Conservation (phyloP, 148 eudicot genomes). For the Vaccinium vitisidaea region DNA sequence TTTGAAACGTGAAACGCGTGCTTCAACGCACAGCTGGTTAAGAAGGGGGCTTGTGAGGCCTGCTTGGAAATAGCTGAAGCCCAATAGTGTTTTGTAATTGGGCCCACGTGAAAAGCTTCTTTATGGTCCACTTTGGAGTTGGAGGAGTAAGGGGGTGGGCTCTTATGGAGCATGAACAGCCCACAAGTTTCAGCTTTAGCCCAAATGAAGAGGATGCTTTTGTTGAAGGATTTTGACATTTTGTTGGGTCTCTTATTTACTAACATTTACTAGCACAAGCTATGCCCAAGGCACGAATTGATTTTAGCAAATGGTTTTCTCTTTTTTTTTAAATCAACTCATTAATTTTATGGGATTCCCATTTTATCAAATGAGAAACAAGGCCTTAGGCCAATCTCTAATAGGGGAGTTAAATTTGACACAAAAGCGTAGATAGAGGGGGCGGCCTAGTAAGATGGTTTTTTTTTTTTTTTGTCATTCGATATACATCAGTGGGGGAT, state of each 20-base stretch:
- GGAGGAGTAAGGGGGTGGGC: too few relatives aligned
- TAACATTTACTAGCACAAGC: background rate
- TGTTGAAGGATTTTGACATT: background rate
- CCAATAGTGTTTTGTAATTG: background rate
- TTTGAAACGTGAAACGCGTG: background rate
- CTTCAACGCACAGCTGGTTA: background rate
- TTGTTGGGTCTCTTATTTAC: background rate
- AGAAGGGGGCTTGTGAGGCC: background rate
- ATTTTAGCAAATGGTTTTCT: too few relatives aligned
- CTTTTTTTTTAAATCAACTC: too few relatives aligned
- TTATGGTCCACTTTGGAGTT: too few relatives aligned
- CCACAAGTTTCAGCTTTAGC: background rate
- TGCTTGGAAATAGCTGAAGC: background rate
- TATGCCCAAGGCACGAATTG: background rate
- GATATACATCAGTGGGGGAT: too few relatives aligned
- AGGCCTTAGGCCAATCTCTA: too few relatives aligned
- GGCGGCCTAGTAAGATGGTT: too few relatives aligned
- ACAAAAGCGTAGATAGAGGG: too few relatives aligned
- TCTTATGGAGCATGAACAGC: background rate
- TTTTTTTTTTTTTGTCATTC: too few relatives aligned
- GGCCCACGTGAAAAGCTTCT: background rate
- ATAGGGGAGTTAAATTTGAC: too few relatives aligned
- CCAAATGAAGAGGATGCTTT: background rate
- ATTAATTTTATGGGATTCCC: too few relatives aligned
- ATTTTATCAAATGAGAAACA: too few relatives aligned